Evolutionary conservation across 768 basidiomycete genomes (phyloP), one percentile per base, ranked within the genome.

Genomic region (Amanita pallidorosea): DNA sequence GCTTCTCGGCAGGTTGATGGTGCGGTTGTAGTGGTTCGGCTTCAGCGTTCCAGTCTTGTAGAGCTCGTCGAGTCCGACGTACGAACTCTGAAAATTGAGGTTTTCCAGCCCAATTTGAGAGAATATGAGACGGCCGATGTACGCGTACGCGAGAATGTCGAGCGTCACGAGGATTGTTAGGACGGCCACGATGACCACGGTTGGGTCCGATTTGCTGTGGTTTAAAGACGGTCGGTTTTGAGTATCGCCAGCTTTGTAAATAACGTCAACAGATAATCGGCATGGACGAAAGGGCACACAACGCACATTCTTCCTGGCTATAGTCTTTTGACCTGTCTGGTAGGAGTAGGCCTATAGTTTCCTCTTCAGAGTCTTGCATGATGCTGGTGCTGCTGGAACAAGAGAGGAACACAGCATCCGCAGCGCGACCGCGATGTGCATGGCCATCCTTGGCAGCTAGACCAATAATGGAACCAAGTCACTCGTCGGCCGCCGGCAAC

Each of bases 71-170:
- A 49, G 27, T 37, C 47, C 47, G 34, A 49, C 38, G 12, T 37
- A 38, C 20, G 47, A 27, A 25, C 36, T 49, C 29, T 35, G 31
- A 5, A 37, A 52, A 47, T 22, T 27, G 15, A 48, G 38, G 27
- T 53, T 46, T n/a, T 44, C 45, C 4, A 44, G 11, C 5, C 17
- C 45, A 12, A 37, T 13, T 33, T n/a, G 13, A 31, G 41, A 41
- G 41, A 56, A 45, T 12, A 61, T 35, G 20, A 61, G 33, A 20
- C 51, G 51, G 6, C 34, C 53, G 23, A 65, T 57, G 27, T 50
- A 56, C 12, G 57, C 13, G 43, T 62, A 65, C 25, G 55, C 59
- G 5, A 53, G 25, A 34, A 63, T 55, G 49, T 65, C 64, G 17
- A 62, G 9, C 2, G 60, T 17, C 46, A 65, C 43, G 50, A 65